Evolutionary conservation across 345 rosid species (phyloP).

Genomic region (Kandelia obovata): DNA sequence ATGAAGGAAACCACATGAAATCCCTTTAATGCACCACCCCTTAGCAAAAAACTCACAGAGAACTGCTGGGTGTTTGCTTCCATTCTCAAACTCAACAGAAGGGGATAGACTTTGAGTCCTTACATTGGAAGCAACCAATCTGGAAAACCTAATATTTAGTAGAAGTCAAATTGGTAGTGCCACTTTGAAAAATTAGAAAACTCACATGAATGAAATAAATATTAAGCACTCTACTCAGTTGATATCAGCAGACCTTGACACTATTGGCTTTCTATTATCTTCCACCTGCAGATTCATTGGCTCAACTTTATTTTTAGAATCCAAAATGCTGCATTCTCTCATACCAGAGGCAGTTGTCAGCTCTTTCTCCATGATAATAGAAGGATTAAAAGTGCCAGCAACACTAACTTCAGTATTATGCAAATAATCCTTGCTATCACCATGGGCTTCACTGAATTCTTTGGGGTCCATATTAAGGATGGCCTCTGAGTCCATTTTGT

Average conservation of each 20-base stretch:
- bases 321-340: slow-evolving; percentile 13
- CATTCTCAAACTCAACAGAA: slow-evolving; percentile 28
- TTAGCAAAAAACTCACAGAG: slow-evolving; percentile 63
- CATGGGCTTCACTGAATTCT: slow-evolving; percentile 12
- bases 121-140: slow-evolving; percentile 37
- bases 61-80: slow-evolving; percentile 47
- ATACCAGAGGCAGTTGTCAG: slow-evolving; percentile 14
- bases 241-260: slow-evolving; percentile 49
- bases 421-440: slow-evolving; percentile 13
- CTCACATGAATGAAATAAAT: slow-evolving; percentile 6
- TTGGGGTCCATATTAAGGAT: slow-evolving; percentile 11
- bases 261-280: slow-evolving; percentile 27
- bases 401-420: slow-evolving; percentile 19
- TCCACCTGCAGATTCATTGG: slow-evolving; percentile 25
- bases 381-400: slow-evolving; percentile 19
- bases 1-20: slow-evolving; percentile 75
- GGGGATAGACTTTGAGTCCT: slow-evolving; percentile 40
- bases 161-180: slow-evolving; percentile 14
- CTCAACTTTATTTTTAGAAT: slow-evolving; percentile 27
- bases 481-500: slow-evolving; percentile 9
- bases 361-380: slow-evolving; percentile 17
- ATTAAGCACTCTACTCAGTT: slow-evolving; percentile 14
- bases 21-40: slow-evolving; percentile 88
- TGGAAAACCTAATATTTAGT: slow-evolving; percentile 46
- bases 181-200: slow-evolving; percentile 23